Evolutionary conservation across 1,284 basidiomycete genomes (phyloP), one percentile per base, ranked within the genome.

Genomic region (Cryptococcus sp.): DNA sequence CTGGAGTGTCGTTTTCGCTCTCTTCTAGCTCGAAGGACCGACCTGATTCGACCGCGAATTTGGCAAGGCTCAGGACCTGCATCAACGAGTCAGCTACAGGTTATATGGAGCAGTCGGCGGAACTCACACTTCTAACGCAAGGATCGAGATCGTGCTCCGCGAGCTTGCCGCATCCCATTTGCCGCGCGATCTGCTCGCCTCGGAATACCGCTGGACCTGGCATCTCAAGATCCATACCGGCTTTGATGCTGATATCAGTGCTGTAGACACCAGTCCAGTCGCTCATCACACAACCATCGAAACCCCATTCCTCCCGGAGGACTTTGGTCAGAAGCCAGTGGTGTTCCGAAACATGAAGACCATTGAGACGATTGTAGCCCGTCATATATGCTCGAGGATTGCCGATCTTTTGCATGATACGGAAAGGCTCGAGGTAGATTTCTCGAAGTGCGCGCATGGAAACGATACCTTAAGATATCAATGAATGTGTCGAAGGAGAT

Each of bases 361-460:
- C 87, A 61, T 83, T 82, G 41, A 83, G 70, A 7, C 78, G 77
- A 58, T 82, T 82, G 60, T 83, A 82, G 11, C 70, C 68, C 2
- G 69, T 59, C 32, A 34, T 34, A 16, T 34, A 34, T 34, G 32
- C 9, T 16, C 32, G 16, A 9, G 32, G 32, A 9, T 34, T 34
- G 32, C 32, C 32, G 16, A 34, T 34, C 32, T 34, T 34, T 9
- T 9, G 9, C 10, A 9, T 34, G 32, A 34, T 34, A 9, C 32
- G 87, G 77, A 91, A 91, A 0, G 85, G 85, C 78, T 85, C 82
- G 40, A 90, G 78, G 72, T 91, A 91, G 46, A 91, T 81, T 69
- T 91, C 88, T 24, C 87, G 80, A 41, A 91, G 77, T 0, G 88
- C 85, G 24, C 88, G n/a, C n/a, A n/a, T n/a, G n/a, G n/a, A n/a